Evolutionary conservation across 352 stramenopile species (phyloP).

Genomic region (Blastocystis sp.): DNA sequence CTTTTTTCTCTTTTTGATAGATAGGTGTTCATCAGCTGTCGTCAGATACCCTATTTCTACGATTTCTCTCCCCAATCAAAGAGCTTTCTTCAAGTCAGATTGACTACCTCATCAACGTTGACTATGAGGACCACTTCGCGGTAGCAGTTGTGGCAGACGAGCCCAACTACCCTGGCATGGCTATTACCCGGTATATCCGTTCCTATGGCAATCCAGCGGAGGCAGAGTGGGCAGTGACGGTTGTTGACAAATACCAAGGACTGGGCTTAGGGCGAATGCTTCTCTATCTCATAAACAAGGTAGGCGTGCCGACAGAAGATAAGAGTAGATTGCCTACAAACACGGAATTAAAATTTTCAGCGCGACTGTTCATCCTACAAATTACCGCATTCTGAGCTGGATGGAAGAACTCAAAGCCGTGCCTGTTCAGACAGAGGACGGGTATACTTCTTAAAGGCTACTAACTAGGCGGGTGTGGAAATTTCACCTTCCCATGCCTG

Average conservation of each 20-base stretch:
- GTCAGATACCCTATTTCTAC: constrained; percentile 37
- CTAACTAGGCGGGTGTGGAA: constrained; percentile 23
- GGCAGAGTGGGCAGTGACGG: constrained; percentile 54
- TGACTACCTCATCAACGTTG: constrained; percentile 52
- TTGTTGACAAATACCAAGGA: constrained; percentile 52
- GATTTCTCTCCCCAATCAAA: constrained; percentile 35
- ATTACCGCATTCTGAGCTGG: constrained; percentile 36
- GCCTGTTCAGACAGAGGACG: constrained; percentile 6
- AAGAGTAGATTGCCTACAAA: constrained; percentile 16
- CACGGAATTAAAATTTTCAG: constrained; percentile 10
- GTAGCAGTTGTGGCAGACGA: not conserved
- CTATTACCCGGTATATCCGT: constrained; percentile 51
- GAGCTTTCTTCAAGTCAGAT: constrained; percentile 26
- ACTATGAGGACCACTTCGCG: constrained; percentile 56
- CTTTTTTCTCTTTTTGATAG: not conserved
- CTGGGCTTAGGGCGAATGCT: constrained; percentile 31
- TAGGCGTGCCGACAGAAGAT: not conserved
- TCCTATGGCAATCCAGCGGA: constrained; percentile 13
- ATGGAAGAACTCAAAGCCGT: constrained; percentile 13
- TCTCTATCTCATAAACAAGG: constrained; percentile 29
- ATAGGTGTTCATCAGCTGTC: constrained; percentile 23
- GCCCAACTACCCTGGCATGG: constrained; percentile 45
- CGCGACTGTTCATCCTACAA: constrained; percentile 39
- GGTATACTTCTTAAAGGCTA: not conserved
- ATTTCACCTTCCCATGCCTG: constrained; percentile 29